phyloP scores from a whole-genome alignment of 257 asterid genomes.

The Fraxinus anomala region DNA sequence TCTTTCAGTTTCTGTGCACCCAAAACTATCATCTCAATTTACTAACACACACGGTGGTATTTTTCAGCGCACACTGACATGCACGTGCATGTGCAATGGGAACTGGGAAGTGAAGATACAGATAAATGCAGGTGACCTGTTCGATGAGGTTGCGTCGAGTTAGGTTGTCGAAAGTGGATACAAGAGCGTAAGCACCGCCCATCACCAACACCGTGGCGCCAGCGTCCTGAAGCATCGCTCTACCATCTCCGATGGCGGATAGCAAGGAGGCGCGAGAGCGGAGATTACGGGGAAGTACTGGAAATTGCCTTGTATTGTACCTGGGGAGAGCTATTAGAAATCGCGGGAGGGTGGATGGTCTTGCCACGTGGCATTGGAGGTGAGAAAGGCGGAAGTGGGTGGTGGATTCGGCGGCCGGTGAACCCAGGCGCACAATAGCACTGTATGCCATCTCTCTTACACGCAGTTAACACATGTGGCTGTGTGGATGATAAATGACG shows the following conservation, averaged over 20 bases:
- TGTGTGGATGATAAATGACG: too few species aligned
- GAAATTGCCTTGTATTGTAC: constrained; percentile 11
- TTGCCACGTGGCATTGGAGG: constrained; percentile 22
- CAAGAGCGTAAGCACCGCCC: constrained; percentile 77
- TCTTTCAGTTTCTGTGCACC: background rate
- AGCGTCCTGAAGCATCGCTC: constrained; percentile 53
- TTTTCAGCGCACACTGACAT: background rate
- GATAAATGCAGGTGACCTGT: constrained; percentile 50
- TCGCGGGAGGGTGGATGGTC: constrained; percentile 17
- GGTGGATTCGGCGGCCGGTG: constrained; percentile 24
- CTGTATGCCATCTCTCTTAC: constrained; percentile 25
- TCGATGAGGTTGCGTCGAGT: constrained; percentile 64
- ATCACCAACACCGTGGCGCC: constrained; percentile 72
- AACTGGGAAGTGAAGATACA: background rate
- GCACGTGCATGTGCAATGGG: constrained; percentile 19
- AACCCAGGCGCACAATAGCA: constrained; percentile 34
- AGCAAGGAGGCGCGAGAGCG: constrained; percentile 22
- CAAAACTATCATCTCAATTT: background rate
- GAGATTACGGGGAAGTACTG: constrained; percentile 21
- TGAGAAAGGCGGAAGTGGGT: constrained; percentile 9
- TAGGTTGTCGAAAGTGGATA: constrained; percentile 69
- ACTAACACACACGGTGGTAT: background rate
- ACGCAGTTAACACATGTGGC: too few species aligned
- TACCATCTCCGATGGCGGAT: constrained; percentile 33
- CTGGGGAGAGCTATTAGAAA: background rate